Evolutionary conservation across 1,284 basidiomycete genomes (phyloP), one percentile per base, ranked within the genome.

Genomic region (Fomitiporia mediterranea): DNA sequence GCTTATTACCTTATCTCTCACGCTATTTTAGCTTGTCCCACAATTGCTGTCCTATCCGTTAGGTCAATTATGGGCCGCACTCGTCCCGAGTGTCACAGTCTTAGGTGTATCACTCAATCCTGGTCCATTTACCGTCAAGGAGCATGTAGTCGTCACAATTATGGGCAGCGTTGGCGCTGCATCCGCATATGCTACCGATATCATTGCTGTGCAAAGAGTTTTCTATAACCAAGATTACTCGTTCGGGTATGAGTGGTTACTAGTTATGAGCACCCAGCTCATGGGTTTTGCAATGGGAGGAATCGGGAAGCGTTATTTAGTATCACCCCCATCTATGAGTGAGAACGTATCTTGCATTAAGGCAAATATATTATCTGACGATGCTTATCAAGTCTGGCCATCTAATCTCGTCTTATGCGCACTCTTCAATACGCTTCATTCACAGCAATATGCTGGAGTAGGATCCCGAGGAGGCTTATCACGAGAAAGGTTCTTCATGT

Each of bases 361-460:
- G n/a, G 13, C 2, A 2, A 9, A 3, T 38, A 21, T 51, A 11
- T 25, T 23, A n/a, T 47, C 51, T 47, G 35, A 53, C 15, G 28
- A 47, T 54, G 43, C 11, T 35, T 35, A 25, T 46, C 7, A 42
- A 63, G 62, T 83, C 61, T 83, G 82, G 82, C 81, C 81, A 0
- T 68, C 70, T 30, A 77, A 76, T 51, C 69, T 83, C 3, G 77
- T 82, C 9, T 69, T 66, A 27, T 77, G 77, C 51, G 79, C 80
- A 0, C 68, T 83, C 50, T 78, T 83, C 63, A 82, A 81, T 54
- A 80, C 80, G 5, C 69, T 82, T 1, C 80, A 82, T 60, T 78
- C 78, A 2, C 78, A 82, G 52, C 65, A 69, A 38, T 78, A 77
- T 53, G 73, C 78, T 7, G 82, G 82, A 27, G 67, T 62, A 15